phyloP scores from a whole-genome alignment of 345 rosid genomes.

The Eucalyptus sp. region DNA sequence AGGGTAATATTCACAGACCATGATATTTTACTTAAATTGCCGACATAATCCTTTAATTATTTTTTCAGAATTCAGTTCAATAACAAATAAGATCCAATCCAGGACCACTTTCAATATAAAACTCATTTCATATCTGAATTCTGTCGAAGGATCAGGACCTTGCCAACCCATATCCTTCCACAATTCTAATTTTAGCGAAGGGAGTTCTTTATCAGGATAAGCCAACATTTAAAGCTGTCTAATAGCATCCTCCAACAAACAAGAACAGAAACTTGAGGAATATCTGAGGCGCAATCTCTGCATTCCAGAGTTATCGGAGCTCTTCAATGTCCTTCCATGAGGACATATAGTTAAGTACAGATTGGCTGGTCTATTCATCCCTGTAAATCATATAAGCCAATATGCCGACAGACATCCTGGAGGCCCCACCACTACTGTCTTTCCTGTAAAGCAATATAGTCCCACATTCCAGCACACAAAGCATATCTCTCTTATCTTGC shows the following conservation, averaged over 20 bases:
- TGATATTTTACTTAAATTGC: background rate
- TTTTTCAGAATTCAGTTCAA: background rate
- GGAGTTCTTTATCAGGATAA: constrained; percentile 69
- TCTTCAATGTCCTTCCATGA: background rate
- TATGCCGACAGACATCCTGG: background rate
- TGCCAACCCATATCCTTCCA: constrained; percentile 99
- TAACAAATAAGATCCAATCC: background rate
- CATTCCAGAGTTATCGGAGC: background rate
- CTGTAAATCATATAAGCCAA: background rate
- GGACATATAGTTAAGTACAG: background rate
- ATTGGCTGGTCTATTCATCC: background rate
- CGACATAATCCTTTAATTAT: background rate
- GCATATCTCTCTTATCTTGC: background rate
- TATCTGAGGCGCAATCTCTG: background rate
- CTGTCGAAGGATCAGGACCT: constrained; percentile 90
- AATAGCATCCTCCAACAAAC: constrained; percentile 48
- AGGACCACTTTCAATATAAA: background rate
- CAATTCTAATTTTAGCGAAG: constrained; percentile 71
- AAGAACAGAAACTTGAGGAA: background rate
- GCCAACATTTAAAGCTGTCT: constrained; percentile 78
- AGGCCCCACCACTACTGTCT: background rate
- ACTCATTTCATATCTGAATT: constrained; percentile 48
- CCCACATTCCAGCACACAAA: background rate
- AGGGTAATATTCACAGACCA: background rate
- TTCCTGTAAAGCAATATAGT: background rate